phyloP scores from a whole-genome alignment of 1,284 basidiomycete species.

The Trametes polyzona region DNA sequence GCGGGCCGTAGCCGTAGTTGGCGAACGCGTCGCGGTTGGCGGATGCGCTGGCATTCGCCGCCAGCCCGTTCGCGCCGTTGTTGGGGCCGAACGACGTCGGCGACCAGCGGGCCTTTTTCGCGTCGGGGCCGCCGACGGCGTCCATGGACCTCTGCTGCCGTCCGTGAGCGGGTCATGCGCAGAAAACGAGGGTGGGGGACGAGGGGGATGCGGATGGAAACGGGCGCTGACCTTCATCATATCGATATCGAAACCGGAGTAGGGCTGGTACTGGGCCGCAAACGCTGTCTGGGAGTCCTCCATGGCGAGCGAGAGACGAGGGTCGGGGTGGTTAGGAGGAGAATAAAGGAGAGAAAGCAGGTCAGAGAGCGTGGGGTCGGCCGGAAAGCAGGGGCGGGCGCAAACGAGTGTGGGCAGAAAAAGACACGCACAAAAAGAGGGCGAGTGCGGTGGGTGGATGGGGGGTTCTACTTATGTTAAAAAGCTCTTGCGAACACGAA shows the following conservation, averaged over 20 bases:
- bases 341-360: conserved; percentile 42
- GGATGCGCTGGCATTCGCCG: conserved; percentile 44
- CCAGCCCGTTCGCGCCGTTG: conserved; percentile 43
- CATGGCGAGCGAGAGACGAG: conserved; percentile 47
- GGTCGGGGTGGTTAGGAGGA: conserved; percentile 39
- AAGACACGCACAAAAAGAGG: conserved; percentile 57
- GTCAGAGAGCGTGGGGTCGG: conserved; percentile 44
- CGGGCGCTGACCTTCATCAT: conserved; percentile 76
- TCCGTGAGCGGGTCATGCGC: conserved; percentile 3
- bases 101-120: conserved; percentile 87
- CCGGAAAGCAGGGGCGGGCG: conserved; percentile 35
- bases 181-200: not conserved
- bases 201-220: not conserved
- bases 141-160: conserved; percentile 73
- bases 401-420: conserved; percentile 48
- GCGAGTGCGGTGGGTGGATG: conserved; percentile 33
- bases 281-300: conserved; percentile 76
- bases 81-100: conserved; percentile 60
- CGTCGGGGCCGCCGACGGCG: conserved; percentile 75
- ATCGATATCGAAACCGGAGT: conserved; percentile 72
- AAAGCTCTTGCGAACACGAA: conserved; percentile 39
- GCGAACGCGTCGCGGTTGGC: conserved; percentile 69
- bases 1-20: conserved; percentile 83
- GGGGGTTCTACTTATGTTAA: conserved; percentile 40
- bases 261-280: conserved; percentile 65